Conservation (phyloP, 768 basidiomycete species). For the Kwoniella sp. region DNA sequence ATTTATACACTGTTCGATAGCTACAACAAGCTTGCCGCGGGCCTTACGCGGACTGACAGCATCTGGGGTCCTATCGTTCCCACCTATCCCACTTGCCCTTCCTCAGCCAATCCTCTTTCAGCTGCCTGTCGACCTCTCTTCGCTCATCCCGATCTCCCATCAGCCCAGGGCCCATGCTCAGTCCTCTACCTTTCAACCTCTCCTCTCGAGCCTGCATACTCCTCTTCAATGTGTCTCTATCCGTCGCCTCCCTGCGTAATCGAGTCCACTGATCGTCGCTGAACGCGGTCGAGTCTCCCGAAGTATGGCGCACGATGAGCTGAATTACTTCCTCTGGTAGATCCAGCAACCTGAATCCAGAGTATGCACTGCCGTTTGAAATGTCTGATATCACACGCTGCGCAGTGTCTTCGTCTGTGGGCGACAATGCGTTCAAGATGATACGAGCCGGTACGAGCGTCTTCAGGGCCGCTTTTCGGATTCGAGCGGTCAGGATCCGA, state of each 20-base stretch:
- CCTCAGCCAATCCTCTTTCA: slow-evolving; percentile 34
- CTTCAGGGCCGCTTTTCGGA: slow-evolving; percentile 28
- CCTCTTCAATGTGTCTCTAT: slow-evolving; percentile 23
- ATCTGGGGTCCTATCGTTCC: too few relatives aligned
- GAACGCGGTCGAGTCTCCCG: slow-evolving; percentile 37
- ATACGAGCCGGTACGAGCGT: slow-evolving; percentile 33
- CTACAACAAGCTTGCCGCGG: too few relatives aligned
- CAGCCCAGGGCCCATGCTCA: neutral
- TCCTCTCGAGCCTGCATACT: slow-evolving; percentile 6
- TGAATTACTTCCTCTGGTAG: slow-evolving; percentile 43
- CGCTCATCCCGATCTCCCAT: slow-evolving; percentile 6
- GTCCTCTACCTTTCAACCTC: slow-evolving; percentile 18
- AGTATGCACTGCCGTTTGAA: slow-evolving; percentile 1
- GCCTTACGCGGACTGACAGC: too few relatives aligned
- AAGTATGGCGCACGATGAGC: slow-evolving; percentile 34
- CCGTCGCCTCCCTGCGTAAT: slow-evolving; percentile 28
- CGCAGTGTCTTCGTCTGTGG: slow-evolving; percentile 25
- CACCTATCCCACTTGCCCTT: slow-evolving; percentile 43
- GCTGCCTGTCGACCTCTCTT: slow-evolving; percentile 12
- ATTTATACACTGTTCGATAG: too few relatives aligned
- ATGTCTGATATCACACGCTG: slow-evolving; percentile 25
- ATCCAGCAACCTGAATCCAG: slow-evolving; percentile 35
- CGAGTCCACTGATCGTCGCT: slow-evolving; percentile 34
- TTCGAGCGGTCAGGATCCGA: slow-evolving; percentile 30
- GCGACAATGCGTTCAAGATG: slow-evolving; percentile 32